Evolutionary conservation across 768 basidiomycete genomes (phyloP).

Genomic region (Panaeolus papilionaceus): DNA sequence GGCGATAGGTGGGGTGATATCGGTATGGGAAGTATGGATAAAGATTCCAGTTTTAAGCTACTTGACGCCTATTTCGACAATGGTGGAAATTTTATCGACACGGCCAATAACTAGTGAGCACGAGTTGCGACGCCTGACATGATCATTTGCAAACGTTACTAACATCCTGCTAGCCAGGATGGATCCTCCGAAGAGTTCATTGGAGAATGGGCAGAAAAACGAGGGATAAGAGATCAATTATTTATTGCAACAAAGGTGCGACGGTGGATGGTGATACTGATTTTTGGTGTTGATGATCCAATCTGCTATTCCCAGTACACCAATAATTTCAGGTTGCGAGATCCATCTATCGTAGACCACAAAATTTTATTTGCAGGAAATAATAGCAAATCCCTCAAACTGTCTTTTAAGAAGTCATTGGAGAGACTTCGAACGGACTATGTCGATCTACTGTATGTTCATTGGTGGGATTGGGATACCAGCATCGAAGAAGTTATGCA

Average conservation of each 20-base stretch:
- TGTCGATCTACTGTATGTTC: conserved; percentile 52
- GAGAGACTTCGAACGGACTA: conserved; percentile 51
- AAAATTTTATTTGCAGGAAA: conserved; percentile 27
- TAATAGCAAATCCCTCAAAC: conserved; percentile 46
- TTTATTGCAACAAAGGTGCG: conserved; percentile 36
- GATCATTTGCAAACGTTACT: neutral
- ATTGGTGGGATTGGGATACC: conserved; percentile 54
- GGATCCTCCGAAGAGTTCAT: conserved; percentile 45
- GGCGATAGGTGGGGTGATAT: conserved; percentile 46
- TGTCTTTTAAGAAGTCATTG: conserved; percentile 47
- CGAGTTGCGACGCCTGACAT: neutral
- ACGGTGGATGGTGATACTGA: neutral
- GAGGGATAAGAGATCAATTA: conserved; percentile 33
- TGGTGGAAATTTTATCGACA: conserved; percentile 51
- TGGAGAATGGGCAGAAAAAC: conserved; percentile 49
- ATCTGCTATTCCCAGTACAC: conserved; percentile 34
- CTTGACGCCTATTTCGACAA: conserved; percentile 45
- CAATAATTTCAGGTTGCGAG: conserved; percentile 29
- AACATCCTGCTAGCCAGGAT: conserved; percentile 31
- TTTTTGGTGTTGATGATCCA: neutral
- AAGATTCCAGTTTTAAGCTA: conserved; percentile 45
- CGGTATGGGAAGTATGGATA: conserved; percentile 41
- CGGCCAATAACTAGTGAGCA: conserved; percentile 44
- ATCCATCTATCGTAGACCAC: conserved; percentile 21
- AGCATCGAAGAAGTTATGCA: conserved; percentile 63